A percentile compares a stretch with the other conserved stretches of the same genome.
Conservation (phyloP, 2,329 filamentous ascomycete genomes). For the Leptographium procerum region DNA sequence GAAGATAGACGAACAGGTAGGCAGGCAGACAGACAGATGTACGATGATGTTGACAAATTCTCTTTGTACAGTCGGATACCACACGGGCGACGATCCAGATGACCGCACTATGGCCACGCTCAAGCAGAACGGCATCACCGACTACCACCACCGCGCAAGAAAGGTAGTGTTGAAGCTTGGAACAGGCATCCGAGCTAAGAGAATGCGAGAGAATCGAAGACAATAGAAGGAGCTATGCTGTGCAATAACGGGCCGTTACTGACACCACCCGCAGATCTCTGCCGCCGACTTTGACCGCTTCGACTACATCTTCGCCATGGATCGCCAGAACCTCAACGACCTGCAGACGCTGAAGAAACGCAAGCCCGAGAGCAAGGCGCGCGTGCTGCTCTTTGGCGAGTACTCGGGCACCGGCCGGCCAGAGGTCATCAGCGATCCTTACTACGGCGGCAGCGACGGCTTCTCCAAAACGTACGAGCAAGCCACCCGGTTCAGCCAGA, state of each 20-base stretch:
- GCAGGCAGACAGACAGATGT: neutral
- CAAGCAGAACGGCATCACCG: slow-evolving; percentile 57
- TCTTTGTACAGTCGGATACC: slow-evolving; percentile 55
- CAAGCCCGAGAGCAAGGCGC: slow-evolving; percentile 46
- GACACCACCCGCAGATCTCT: slow-evolving; percentile 28
- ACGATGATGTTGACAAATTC: neutral
- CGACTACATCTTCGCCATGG: slow-evolving; percentile 95
- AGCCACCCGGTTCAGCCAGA: slow-evolving; percentile 62
- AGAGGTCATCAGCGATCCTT: slow-evolving; percentile 77
- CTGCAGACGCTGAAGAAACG: slow-evolving; percentile 49
- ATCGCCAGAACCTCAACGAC: slow-evolving; percentile 66
- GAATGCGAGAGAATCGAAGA: too few species aligned
- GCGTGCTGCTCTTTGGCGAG: slow-evolving; percentile 77
- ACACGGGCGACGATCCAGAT: slow-evolving; percentile 66
- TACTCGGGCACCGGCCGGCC: slow-evolving; percentile 55
- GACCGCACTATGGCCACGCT: slow-evolving; percentile 74
- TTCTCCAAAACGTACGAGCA: slow-evolving; percentile 85
- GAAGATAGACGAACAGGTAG: neutral
- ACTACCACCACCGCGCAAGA: slow-evolving; percentile 67
- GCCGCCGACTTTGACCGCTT: slow-evolving; percentile 69
- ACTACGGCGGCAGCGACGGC: slow-evolving; percentile 75
- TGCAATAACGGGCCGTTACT: neutral
- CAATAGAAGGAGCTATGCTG: too few species aligned
- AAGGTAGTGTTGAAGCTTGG: too few species aligned
- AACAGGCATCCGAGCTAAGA: too few species aligned